Evolutionary conservation across 768 basidiomycete species (phyloP).

Genomic region (Xerocomus spinulosus): DNA sequence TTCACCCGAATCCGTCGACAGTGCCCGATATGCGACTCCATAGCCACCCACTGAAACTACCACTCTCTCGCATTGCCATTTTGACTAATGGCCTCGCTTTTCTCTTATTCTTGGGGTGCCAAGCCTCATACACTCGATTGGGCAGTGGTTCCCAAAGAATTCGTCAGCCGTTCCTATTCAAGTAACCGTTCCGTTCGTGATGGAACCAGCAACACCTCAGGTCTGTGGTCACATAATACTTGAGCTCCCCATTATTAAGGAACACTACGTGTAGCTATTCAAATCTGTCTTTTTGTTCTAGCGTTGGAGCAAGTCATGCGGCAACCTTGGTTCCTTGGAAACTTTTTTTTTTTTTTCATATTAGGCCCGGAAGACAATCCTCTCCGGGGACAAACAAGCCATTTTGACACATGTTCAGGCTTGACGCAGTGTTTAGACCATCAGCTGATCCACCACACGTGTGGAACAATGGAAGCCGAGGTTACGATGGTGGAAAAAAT

Average conservation of each 20-base stretch:
- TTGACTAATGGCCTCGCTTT: slow-evolving; percentile 29
- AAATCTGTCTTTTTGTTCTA: slow-evolving; percentile 25
- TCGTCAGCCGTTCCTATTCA: slow-evolving; percentile 14
- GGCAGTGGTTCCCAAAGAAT: slow-evolving; percentile 9
- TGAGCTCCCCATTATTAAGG: slow-evolving; percentile 31
- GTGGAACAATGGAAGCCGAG: slow-evolving; percentile 30
- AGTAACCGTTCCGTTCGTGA: slow-evolving; percentile 24
- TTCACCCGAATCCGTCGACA: slow-evolving; percentile 32
- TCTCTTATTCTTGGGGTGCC: slow-evolving; percentile 17
- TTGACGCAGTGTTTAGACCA: slow-evolving; percentile 15
- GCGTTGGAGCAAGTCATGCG: slow-evolving; percentile 20
- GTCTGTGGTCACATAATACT: slow-evolving; percentile 23
- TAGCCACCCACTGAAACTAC: slow-evolving; percentile 23
- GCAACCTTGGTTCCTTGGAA: slow-evolving; percentile 20
- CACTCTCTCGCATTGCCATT: slow-evolving; percentile 26
- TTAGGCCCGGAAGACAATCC: slow-evolving; percentile 18
- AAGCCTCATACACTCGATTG: slow-evolving; percentile 14
- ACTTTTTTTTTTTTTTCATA: slow-evolving; percentile 30
- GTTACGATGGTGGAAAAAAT: slow-evolving; percentile 22
- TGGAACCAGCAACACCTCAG: slow-evolving; percentile 25
- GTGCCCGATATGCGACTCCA: slow-evolving; percentile 22
- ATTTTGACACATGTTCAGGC: slow-evolving; percentile 18
- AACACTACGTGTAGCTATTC: slow-evolving; percentile 21
- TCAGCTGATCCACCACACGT: slow-evolving; percentile 29
- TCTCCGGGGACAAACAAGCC: slow-evolving; percentile 24